phyloP scores from a whole-genome alignment of 2,329 filamentous ascomycete species.

The Aspergillus sp. region DNA sequence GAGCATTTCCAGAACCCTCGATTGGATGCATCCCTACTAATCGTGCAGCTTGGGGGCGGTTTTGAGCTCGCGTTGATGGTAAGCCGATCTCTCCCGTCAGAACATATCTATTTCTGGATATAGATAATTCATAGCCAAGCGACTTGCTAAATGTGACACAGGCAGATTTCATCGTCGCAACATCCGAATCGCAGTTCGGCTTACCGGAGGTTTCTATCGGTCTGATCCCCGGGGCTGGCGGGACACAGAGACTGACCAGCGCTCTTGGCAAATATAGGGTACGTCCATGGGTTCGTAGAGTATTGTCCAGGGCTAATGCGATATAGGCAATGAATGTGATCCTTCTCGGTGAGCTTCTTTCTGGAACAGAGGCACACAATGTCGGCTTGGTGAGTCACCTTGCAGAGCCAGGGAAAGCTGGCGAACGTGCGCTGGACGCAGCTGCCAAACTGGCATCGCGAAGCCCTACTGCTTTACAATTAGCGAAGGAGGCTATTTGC shows the following conservation, averaged over 20 bases:
- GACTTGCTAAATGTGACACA: background rate
- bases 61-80: conserved; percentile 16
- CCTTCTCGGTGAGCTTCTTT: conserved; percentile 7
- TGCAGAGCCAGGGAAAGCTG: background rate
- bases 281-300: background rate
- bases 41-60: conserved; percentile 9
- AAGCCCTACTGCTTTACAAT: conserved; percentile 3
- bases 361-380: conserved; percentile 1
- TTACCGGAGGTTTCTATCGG: conserved; percentile 11
- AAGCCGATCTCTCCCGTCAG: too few species aligned
- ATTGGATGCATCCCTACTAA: background rate
- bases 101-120: too few species aligned
- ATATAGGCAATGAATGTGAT: conserved; percentile 12
- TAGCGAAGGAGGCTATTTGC: conserved; percentile 13
- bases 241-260: conserved; percentile 8
- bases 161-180: conserved; percentile 13
- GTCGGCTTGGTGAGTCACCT: conserved; percentile 5
- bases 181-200: background rate
- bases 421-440: conserved; percentile 1
- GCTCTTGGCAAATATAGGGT: conserved; percentile 13
- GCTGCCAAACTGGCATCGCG: conserved; percentile 4
- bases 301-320: background rate
- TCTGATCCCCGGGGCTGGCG: conserved; percentile 13
- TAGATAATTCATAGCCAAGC: too few species aligned
- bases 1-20: too few species aligned